Evolutionary conservation across 768 basidiomycete species (phyloP).

Genomic region (Amylocystis lapponica): DNA sequence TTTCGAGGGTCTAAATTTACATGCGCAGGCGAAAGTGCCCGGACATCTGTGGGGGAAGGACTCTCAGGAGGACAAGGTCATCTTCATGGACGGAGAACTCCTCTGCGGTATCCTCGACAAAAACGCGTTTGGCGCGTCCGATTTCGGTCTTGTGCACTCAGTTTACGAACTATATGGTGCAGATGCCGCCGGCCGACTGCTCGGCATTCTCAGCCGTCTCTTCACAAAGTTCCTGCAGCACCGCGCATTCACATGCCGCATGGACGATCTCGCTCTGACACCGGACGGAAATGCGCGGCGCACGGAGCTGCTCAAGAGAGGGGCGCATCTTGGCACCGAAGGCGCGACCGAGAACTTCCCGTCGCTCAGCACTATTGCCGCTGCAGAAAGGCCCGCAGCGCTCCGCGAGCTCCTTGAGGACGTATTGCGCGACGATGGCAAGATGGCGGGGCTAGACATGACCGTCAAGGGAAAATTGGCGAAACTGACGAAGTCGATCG

Average conservation of each 20-base stretch:
- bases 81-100: conserved; percentile 90
- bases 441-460: conserved; percentile 95
- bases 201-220: conserved; percentile 88
- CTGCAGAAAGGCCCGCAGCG: conserved; percentile 48
- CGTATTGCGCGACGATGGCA: conserved; percentile 89
- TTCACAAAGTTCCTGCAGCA: conserved; percentile 98
- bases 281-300: conserved; percentile 71
- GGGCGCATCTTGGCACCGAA: conserved; percentile 70
- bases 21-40: conserved; percentile 85
- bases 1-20: conserved; percentile 77
- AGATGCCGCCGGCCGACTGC: conserved; percentile 80
- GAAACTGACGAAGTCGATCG: conserved; percentile 85
- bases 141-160: conserved; percentile 95
- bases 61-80: conserved; percentile 75
- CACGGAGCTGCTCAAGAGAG: conserved; percentile 58
- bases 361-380: conserved; percentile 48
- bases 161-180: conserved; percentile 94
- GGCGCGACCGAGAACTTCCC: conserved; percentile 91
- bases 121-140: conserved; percentile 92
- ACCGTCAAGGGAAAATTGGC: conserved; percentile 83
- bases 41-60: conserved; percentile 79
- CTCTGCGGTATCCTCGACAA: conserved; percentile 95
- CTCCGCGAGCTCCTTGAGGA: conserved; percentile 77
- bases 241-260: conserved; percentile 95
- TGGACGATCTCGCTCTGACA: conserved; percentile 95